phyloP scores from a whole-genome alignment of 345 rosid genomes.

The Citrus reticulata region DNA sequence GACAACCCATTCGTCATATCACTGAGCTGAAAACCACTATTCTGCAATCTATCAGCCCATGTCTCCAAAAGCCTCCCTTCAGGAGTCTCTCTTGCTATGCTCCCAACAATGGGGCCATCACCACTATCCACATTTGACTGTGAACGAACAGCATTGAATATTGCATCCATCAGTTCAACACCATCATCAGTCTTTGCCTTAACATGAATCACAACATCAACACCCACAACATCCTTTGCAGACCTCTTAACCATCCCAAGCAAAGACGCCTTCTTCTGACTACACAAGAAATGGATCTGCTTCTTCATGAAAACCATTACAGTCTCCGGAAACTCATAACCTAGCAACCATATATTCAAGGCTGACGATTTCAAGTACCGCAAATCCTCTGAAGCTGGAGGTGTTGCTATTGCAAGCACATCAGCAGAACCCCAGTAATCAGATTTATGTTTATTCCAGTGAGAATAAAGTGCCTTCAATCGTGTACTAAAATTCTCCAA shows the following conservation, averaged over 20 bases:
- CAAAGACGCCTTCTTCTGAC: slow-evolving; percentile 69
- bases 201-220: slow-evolving; percentile 65
- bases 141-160: slow-evolving; percentile 55
- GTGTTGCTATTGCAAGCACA: slow-evolving; percentile 71
- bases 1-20: slow-evolving; percentile 79
- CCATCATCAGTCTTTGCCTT: slow-evolving; percentile 76
- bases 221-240: slow-evolving; percentile 60
- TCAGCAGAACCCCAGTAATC: slow-evolving; percentile 71
- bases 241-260: slow-evolving; percentile 65
- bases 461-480: slow-evolving; percentile 55
- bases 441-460: slow-evolving; percentile 56
- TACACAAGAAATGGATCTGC: slow-evolving; percentile 79
- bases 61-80: slow-evolving; percentile 86
- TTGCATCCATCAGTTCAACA: slow-evolving; percentile 54
- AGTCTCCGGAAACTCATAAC: slow-evolving; percentile 94
- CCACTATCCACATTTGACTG: slow-evolving; percentile 36
- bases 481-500: slow-evolving; percentile 55
- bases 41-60: slow-evolving; percentile 66
- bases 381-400: slow-evolving; percentile 79
- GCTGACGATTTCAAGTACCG: slow-evolving; percentile 90
- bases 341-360: slow-evolving; percentile 81
- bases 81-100: slow-evolving; percentile 71
- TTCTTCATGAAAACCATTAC: slow-evolving; percentile 75
- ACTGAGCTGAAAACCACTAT: slow-evolving; percentile 47
- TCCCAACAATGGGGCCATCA: slow-evolving; percentile 55